Conservation (phyloP, 2,329 filamentous ascomycete genomes). For the Aspergillus pseudoviridinutans region DNA sequence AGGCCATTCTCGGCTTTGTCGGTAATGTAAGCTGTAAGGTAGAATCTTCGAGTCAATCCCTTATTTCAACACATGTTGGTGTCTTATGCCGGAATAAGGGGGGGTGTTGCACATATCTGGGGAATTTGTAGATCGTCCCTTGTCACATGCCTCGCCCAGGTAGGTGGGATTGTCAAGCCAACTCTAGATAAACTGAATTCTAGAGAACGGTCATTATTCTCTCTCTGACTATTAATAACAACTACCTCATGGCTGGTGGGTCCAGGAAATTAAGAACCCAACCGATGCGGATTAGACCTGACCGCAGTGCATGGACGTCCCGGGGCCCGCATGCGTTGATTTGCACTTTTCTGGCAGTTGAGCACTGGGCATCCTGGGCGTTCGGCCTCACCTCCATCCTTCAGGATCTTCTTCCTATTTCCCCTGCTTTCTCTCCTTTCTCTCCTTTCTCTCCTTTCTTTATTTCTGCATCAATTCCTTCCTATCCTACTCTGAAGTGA, state of each 20-base stretch:
- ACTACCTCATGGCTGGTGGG: neutral
- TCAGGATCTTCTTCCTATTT: conserved; percentile 3
- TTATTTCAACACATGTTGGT: too few species aligned
- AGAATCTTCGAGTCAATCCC: too few species aligned
- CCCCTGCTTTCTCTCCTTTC: conserved; percentile 11
- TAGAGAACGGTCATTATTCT: neutral
- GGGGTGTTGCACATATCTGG: too few species aligned
- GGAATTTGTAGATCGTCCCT: too few species aligned
- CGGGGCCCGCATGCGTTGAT: conserved; percentile 15
- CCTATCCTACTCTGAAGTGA: neutral
- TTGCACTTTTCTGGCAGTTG: neutral
- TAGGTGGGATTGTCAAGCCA: too few species aligned
- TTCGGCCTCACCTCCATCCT: neutral
- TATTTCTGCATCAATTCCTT: neutral
- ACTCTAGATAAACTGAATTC: neutral
- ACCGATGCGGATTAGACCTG: neutral
- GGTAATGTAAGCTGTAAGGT: too few species aligned
- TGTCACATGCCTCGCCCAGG: too few species aligned
- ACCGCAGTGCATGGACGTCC: conserved; percentile 2
- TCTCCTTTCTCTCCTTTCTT: conserved; percentile 10
- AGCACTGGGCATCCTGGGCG: neutral
- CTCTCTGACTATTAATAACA: neutral
- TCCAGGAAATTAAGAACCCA: neutral
- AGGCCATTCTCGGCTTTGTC: too few species aligned
- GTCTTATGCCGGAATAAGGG: too few species aligned